A percentile compares a stretch with the other conserved stretches of the same genome.
Evolutionary conservation across 192 early-diverging fungal species (phyloP).

Genomic region (Coemansia sp.): DNA sequence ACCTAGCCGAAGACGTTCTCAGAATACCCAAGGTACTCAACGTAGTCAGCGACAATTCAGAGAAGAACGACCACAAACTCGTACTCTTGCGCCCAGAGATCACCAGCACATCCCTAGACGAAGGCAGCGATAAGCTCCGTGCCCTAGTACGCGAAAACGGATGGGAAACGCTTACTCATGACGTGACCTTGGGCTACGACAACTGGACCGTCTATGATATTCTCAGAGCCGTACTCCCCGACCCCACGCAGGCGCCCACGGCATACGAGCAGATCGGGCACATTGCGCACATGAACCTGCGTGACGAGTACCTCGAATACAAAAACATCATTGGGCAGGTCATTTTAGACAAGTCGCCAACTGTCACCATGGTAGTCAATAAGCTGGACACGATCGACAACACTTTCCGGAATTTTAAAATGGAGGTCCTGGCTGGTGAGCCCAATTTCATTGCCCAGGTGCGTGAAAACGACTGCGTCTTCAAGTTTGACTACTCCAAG

Average conservation of each 20-base stretch:
- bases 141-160: conserved; percentile 10
- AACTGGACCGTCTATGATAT: conserved; percentile 94
- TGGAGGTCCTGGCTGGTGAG: conserved; percentile 95
- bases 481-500: conserved; percentile 92
- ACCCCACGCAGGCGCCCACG: conserved; percentile 78
- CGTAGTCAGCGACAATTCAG: conserved; percentile 59
- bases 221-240: conserved; percentile 86
- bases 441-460: conserved; percentile 84
- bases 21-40: conserved; percentile 67
- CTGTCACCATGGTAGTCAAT: conserved; percentile 92
- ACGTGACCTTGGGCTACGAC: conserved; percentile 75
- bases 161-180: conserved; percentile 43
- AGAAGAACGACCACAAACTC: conserved; percentile 33
- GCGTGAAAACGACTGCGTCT: conserved; percentile 88
- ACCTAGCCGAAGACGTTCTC: conserved; percentile 57
- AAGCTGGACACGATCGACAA: conserved; percentile 95
- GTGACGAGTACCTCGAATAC: conserved; percentile 88
- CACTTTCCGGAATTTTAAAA: conserved; percentile 94
- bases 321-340: conserved; percentile 93
- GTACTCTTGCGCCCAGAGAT: conserved; percentile 59
- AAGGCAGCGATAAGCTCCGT: conserved; percentile 25
- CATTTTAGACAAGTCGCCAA: conserved; percentile 92
- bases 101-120: conserved; percentile 10
- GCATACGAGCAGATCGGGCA: conserved; percentile 89
- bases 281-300: conserved; percentile 97